Percentiles rank a stretch among this genome's conserved stretches.
Conservation (phyloP, 164 flowering plant genomes). For the Protea cynaroides region DNA sequence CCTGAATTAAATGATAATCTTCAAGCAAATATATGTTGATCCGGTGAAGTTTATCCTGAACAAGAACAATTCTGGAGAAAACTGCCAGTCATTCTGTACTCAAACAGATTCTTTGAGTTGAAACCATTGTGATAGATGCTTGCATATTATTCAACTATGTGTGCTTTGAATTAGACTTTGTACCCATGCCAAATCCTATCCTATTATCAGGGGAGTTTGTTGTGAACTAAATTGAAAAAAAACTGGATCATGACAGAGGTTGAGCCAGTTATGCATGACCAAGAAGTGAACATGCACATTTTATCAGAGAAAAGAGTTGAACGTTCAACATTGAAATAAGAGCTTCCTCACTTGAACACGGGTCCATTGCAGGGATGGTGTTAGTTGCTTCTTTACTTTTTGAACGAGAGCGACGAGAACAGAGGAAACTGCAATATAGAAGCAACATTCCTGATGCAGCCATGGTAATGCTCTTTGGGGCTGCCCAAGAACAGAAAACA, state of each 20-base stretch:
- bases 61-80: not conserved
- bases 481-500: slow-evolving; percentile 7
- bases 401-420: slow-evolving; percentile 63
- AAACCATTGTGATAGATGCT: too few species aligned
- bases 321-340: not conserved
- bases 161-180: not conserved
- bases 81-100: not conserved
- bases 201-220: not conserved
- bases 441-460: slow-evolving; percentile 46
- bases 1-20: too few species aligned
- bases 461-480: slow-evolving; percentile 34
- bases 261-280: not conserved
- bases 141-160: not conserved
- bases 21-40: not conserved
- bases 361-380: slow-evolving; percentile 44
- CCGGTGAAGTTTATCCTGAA: not conserved
- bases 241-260: not conserved
- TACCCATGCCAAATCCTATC: not conserved
- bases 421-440: slow-evolving; percentile 49
- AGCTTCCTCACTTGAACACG: slow-evolving; percentile 54
- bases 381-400: slow-evolving; percentile 42
- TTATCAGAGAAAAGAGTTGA: not conserved
- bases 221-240: not conserved
- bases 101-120: too few species aligned
- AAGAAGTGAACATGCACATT: not conserved